These are phyloP conservation scores for Silene noctiflora DNA, from an alignment of 179 eudicot genomes.

Conservation along the genomic window DNA sequence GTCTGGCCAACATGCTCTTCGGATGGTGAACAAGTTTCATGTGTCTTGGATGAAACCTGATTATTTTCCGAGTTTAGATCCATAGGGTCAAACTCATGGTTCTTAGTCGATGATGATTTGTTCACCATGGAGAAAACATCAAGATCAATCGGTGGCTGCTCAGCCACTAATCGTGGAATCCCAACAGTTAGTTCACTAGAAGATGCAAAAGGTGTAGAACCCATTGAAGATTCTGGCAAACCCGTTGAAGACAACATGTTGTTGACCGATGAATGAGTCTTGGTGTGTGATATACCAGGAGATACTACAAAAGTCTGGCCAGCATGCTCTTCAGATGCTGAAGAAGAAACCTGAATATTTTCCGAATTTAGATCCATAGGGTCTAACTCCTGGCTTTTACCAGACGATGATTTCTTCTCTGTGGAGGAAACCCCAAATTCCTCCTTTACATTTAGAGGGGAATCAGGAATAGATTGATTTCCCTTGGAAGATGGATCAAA, in stretches of 20 bases:
- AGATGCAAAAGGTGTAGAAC: constrained; percentile 37
- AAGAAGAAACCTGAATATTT: constrained; percentile 20
- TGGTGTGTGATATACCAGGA: constrained; percentile 33
- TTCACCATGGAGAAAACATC: constrained; percentile 21
- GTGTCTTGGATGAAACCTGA: constrained; percentile 22
- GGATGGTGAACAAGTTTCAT: constrained; percentile 22
- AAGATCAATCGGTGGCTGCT: constrained; percentile 19
- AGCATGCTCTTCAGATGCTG: constrained; percentile 19
- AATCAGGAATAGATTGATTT: constrained; percentile 16
- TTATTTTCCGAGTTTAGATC: constrained; percentile 40
- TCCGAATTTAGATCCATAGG: constrained; percentile 46
- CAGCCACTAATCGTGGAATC: constrained; percentile 37
- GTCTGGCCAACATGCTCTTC: constrained; percentile 22
- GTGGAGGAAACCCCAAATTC: constrained; percentile 15
- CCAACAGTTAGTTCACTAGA: constrained; percentile 38
- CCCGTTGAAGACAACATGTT: constrained; percentile 34
- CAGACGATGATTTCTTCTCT: constrained; percentile 27
- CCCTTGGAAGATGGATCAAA: constrained; percentile 21
- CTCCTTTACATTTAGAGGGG: constrained; percentile 20
- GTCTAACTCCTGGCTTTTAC: constrained; percentile 24
- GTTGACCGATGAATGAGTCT: constrained; percentile 36
- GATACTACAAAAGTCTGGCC: constrained; percentile 30
- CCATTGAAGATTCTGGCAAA: constrained; percentile 39
- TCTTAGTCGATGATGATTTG: constrained; percentile 19
- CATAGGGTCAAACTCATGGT: constrained; percentile 34